Evolutionary conservation across 495 filamentous ascomycete species (phyloP), one percentile per base, ranked within the genome.

Genomic region (Lentithecium fluviatile): DNA sequence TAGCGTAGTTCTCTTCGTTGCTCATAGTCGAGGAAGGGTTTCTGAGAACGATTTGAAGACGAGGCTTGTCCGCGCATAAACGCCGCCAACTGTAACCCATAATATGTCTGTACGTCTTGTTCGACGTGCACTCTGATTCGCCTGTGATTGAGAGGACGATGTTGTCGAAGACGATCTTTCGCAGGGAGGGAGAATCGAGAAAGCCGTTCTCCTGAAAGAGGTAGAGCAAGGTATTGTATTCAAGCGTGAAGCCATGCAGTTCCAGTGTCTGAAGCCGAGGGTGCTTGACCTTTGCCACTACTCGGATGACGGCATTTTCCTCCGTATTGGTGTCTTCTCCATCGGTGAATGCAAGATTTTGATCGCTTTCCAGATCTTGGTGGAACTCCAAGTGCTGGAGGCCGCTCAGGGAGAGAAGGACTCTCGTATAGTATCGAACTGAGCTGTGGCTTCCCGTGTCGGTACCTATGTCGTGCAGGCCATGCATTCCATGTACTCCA

Each of bases 401-500:
- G 23, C 36, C 49, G 3, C 10, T n/a, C 45, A 49, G 7, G 3
- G 25, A 36, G 6, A 6, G 12, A 1, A 58, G 43, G 2, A 49
- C 45, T 8, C 24, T 12, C 32, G 11, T 37, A 42, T 43, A 48
- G 45, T 58, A 58, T 2, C 55, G 42, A 13, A 46, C 43, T 26
- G n/a, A 34, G 29, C 55, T 42, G 11, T n/a, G 17, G 24, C 20
- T 11, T 32, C 24, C 24, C 6, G 24, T 32, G 17, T 13, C 26
- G 17, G 23, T 17, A 29, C 29, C 7, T 6, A 10, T 32, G 42
- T 36, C 42, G 8, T n/a, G 21, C 6, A n/a, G 15, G 25, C 58
- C 58, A 34, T 61, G 58, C 8, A 32, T 37, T 13, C 57, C 57
- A 26, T 52, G 57, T 1, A 25, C 34, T 3, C 58, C 58, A 32